A percentile compares a stretch with the other conserved stretches of the same genome.
These are phyloP conservation scores for Trichoderma sp. DNA, from an alignment of 2,329 filamentous ascomycete species.

Conservation along the genomic window DNA sequence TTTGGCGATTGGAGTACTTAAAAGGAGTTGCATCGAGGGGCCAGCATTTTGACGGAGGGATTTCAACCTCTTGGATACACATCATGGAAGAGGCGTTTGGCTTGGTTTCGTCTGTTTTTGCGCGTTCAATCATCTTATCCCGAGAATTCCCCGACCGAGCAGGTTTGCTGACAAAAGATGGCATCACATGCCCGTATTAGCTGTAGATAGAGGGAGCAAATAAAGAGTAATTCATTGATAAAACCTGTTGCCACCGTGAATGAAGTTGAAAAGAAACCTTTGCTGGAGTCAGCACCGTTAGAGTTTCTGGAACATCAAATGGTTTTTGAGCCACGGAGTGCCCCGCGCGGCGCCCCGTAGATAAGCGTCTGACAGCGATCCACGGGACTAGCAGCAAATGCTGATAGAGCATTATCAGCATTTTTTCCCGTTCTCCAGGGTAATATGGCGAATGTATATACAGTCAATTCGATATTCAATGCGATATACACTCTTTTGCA, in stretches of 20 bases:
- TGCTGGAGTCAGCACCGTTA: slow-evolving; percentile 1
- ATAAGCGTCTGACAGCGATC: slow-evolving; percentile 17
- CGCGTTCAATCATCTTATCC: background rate
- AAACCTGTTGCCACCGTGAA: background rate
- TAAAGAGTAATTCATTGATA: background rate
- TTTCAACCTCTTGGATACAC: slow-evolving; percentile 14
- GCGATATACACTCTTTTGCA: background rate
- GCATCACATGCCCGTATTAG: slow-evolving; percentile 1
- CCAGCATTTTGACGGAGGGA: slow-evolving; percentile 2
- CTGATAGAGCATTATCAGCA: slow-evolving; percentile 12
- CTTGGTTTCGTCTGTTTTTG: background rate
- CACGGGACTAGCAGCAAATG: background rate
- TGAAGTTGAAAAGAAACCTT: background rate
- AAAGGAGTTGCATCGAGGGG: slow-evolving; percentile 16
- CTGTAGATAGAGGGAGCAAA: slow-evolving; percentile 14
- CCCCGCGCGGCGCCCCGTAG: slow-evolving; percentile 21
- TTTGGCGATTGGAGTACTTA: slow-evolving; percentile 22
- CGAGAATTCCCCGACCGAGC: slow-evolving; percentile 12
- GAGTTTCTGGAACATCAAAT: background rate
- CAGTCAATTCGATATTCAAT: background rate
- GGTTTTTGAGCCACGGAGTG: background rate
- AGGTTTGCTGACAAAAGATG: slow-evolving; percentile 2
- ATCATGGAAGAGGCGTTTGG: slow-evolving; percentile 27
- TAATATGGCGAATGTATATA: background rate
- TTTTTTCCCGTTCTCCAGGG: slow-evolving; percentile 7